Conservation (phyloP, 2,329 filamentous ascomycete genomes). For the Cercospora canescens region DNA sequence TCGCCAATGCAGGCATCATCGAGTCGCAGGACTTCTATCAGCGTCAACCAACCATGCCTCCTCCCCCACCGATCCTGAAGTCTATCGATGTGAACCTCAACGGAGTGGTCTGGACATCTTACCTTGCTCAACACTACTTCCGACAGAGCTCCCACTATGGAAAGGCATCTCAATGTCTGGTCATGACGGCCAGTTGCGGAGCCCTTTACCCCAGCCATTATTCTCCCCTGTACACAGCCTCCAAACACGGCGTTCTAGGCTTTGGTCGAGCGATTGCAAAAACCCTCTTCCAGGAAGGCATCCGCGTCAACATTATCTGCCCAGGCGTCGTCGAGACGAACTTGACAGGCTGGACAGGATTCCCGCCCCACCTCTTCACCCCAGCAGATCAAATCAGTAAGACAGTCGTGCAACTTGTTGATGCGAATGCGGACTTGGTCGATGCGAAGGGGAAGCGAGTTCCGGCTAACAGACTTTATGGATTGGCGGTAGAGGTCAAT, state of each 20-base stretch:
- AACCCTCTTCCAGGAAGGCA: constrained; percentile 36
- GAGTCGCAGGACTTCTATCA: constrained; percentile 46
- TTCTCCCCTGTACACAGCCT: constrained; percentile 41
- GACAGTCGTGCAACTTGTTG: constrained; percentile 34
- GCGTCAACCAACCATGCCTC: constrained; percentile 27
- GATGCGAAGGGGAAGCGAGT: constrained; percentile 18
- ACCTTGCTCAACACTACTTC: constrained; percentile 43
- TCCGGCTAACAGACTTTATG: constrained; percentile 25
- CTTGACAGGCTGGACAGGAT: constrained; percentile 38
- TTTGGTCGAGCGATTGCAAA: constrained; percentile 42
- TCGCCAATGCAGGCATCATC: constrained; percentile 51
- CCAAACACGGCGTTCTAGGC: constrained; percentile 43
- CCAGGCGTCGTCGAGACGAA: constrained; percentile 42
- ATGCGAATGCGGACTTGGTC: constrained; percentile 26
- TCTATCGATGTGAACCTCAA: constrained; percentile 43
- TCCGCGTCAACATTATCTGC: constrained; percentile 43
- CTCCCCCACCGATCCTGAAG: constrained; percentile 36
- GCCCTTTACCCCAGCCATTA: constrained; percentile 27
- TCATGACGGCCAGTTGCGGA: constrained; percentile 19
- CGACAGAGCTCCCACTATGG: constrained; percentile 13
- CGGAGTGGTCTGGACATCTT: constrained; percentile 39
- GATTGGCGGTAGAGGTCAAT: constrained; percentile 31
- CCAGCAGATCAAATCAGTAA: constrained; percentile 35
- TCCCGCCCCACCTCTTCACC: constrained; percentile 38
- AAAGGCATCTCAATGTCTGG: constrained; percentile 9